Base-by-base conservation (phyloP, 2,329 filamentous ascomycete genomes). In the Biscogniauxia mediterranea region DNA sequence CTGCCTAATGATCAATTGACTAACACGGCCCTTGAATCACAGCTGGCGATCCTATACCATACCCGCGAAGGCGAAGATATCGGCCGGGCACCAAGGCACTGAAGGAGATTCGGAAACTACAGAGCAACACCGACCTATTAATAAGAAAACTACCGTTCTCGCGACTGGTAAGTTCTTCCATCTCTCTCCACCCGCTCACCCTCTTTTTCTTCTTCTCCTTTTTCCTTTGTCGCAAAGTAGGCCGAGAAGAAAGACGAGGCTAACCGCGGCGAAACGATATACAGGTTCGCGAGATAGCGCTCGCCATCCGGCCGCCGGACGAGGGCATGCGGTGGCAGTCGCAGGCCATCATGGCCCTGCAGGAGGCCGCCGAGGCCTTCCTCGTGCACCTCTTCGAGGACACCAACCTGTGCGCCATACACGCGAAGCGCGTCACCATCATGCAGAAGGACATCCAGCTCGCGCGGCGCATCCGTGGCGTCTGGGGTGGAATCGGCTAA, bases 401-500 rank as follows among this genome's bases (percentile, higher is more conserved):
- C 78, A 92, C 92, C 67, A 97, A 98, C 79, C 85, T 98, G 51
- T 97, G 94, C 79, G 95, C 94, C 65, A 93, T 98, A 70, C 94
- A 98, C 78, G 95, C 94, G 64, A 97, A 97, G 81, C 85, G 94
- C 75, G 93, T 98, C 57, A 98, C 94, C 49, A 96, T 97, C 70
- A 94, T 96, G 91, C 93, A 95, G 78, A 97, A 97, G 80, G 95
- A 98, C 77, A 97, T 99, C 70, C 94, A 97, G 79, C 85, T 98
- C 63, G 94, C 94, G 20, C 82, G 91, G 71, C 81, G 91, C 67
- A 93, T 94, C 78, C 83, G 91, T 56, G 91, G 91, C 13, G 84
- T 88, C 53, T 93, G 90, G 90, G 90, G 88, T 54, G 90, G 89
- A 5, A 69, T 82, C 79, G 78, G 89, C 77, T 78, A 66, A 67